These are phyloP conservation scores for Psilocybe azurescens DNA, from an alignment of 768 basidiomycete genomes.

Conservation along the genomic window DNA sequence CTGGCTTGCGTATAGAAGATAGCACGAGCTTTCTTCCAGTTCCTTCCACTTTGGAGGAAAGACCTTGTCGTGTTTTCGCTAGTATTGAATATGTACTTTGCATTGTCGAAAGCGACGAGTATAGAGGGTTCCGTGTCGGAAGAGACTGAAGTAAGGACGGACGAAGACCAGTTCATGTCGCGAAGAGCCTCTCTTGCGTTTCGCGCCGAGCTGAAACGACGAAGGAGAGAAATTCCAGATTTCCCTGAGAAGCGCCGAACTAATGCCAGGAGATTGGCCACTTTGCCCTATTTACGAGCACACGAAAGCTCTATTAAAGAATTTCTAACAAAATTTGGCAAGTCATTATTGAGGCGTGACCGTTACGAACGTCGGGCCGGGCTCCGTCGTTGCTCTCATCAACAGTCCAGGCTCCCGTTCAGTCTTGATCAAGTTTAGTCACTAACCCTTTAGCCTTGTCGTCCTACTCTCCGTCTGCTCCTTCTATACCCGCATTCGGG, in stretches of 20 bases:
- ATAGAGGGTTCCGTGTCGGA: constrained; percentile 86
- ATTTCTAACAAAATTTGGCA: neutral
- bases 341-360: neutral
- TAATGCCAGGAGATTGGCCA: neutral
- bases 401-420: neutral
- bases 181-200: constrained; percentile 12
- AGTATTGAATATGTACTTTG: constrained; percentile 88
- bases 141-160: constrained; percentile 60
- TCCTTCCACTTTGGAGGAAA: constrained; percentile 68
- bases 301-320: constrained; percentile 1
- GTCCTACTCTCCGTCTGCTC: neutral
- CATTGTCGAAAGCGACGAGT: constrained; percentile 74
- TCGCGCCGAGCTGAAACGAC: neutral
- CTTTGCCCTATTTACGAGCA: constrained; percentile 3
- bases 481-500: constrained; percentile 2
- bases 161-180: constrained; percentile 62
- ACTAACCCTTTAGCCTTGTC: neutral
- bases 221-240: constrained; percentile 2
- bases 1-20: constrained; percentile 76
- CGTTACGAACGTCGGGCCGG: neutral
- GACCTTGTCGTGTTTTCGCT: constrained; percentile 82
- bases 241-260: neutral
- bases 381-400: no score
- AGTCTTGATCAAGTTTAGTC: neutral
- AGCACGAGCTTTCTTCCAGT: constrained; percentile 69